phyloP scores from a whole-genome alignment of 345 rosid genomes.

The Gossypium turneri region DNA sequence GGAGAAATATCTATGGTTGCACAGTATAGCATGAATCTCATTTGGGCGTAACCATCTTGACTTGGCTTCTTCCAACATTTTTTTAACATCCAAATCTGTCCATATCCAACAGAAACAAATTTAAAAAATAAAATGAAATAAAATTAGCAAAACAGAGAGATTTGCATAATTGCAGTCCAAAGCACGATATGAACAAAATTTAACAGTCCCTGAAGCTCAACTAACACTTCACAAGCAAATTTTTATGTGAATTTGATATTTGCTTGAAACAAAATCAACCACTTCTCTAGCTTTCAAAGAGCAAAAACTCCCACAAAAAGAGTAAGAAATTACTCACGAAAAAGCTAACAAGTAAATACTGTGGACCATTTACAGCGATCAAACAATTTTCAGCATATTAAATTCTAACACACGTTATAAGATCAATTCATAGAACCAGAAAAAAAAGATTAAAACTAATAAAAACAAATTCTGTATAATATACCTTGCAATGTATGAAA shows the following conservation, averaged over 20 bases:
- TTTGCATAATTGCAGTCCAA: not conserved
- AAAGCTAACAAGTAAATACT: not conserved
- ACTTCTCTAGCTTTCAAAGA: not conserved
- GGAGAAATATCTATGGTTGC: constrained; percentile 63
- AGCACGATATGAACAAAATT: not conserved
- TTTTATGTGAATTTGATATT: not conserved
- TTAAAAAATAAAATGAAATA: constrained; percentile 1
- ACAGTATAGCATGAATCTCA: constrained; percentile 83
- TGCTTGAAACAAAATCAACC: not conserved
- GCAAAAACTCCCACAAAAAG: not conserved
- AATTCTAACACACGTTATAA: not conserved
- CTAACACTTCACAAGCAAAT: not conserved
- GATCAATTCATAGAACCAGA: not conserved
- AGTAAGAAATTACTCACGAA: not conserved
- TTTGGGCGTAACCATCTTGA: constrained; percentile 97
- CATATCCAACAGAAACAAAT: constrained; percentile 2
- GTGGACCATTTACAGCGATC: not conserved
- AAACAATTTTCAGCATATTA: not conserved
- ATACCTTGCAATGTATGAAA: constrained; percentile 67
- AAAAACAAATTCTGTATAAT: not conserved
- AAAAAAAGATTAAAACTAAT: not conserved
- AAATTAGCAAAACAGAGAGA: not conserved
- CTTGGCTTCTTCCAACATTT: constrained; percentile 69
- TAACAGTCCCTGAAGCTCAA: not conserved
- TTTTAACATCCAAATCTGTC: constrained; percentile 73